phyloP scores from a whole-genome alignment of 768 basidiomycete genomes.

The Podaxis rugospora region DNA sequence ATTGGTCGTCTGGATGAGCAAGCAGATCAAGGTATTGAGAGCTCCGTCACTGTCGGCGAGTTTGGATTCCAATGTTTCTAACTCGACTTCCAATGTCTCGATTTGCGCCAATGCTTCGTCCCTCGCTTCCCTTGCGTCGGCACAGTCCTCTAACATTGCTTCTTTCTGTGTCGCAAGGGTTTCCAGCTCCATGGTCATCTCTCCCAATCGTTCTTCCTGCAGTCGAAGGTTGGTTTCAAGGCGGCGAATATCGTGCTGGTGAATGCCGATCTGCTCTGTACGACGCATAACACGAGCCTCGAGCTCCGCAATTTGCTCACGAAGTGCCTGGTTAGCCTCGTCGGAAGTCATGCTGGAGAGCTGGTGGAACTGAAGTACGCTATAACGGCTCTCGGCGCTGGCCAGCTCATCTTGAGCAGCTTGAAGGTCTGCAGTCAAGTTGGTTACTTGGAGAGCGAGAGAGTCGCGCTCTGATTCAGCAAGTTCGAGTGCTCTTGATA shows the following conservation, averaged over 20 bases:
- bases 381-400: slow-evolving; percentile 58
- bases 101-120: slow-evolving; percentile 53
- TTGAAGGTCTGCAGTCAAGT: slow-evolving; percentile 56
- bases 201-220: slow-evolving; percentile 68
- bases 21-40: slow-evolving; percentile 32
- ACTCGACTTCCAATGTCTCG: slow-evolving; percentile 61
- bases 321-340: slow-evolving; percentile 50
- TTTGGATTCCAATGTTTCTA: slow-evolving; percentile 37
- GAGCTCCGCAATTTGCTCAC: slow-evolving; percentile 64
- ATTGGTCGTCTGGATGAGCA: slow-evolving; percentile 31
- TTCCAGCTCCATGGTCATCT: slow-evolving; percentile 70
- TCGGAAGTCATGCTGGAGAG: slow-evolving; percentile 57
- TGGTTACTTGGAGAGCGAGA: slow-evolving; percentile 57
- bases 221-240: slow-evolving; percentile 71
- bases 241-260: slow-evolving; percentile 75
- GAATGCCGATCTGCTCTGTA: slow-evolving; percentile 72
- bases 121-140: slow-evolving; percentile 67
- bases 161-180: slow-evolving; percentile 62
- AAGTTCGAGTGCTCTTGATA: slow-evolving; percentile 39
- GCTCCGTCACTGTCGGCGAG: slow-evolving; percentile 28
- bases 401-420: slow-evolving; percentile 47
- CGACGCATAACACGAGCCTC: slow-evolving; percentile 60
- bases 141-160: slow-evolving; percentile 83
- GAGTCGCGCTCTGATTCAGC: slow-evolving; percentile 65
- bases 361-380: slow-evolving; percentile 59